Conservation (phyloP, 2,329 filamentous ascomycete genomes). For the Cladosporium sp. region DNA sequence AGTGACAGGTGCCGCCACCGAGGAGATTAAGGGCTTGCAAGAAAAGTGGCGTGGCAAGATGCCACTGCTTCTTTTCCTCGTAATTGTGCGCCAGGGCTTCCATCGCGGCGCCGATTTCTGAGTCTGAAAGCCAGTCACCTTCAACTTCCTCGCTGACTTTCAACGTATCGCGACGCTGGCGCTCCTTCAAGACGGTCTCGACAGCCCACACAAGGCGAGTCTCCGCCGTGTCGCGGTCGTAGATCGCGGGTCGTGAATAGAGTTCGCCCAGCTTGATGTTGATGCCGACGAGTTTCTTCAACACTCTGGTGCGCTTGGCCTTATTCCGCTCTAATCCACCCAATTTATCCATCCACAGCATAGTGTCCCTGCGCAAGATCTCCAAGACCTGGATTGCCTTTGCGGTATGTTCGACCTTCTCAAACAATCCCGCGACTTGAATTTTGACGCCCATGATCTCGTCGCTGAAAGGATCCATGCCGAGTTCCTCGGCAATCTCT, state of each 20-base stretch:
- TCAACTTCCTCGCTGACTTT: conserved; percentile 63
- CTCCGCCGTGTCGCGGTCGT: conserved; percentile 69
- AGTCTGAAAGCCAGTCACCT: conserved; percentile 63
- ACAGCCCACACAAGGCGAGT: conserved; percentile 74
- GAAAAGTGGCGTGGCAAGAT: conserved; percentile 79
- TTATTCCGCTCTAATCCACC: conserved; percentile 38
- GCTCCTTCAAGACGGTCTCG: conserved; percentile 71
- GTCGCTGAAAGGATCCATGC: conserved; percentile 83
- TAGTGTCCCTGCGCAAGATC: conserved; percentile 65
- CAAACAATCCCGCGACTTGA: conserved; percentile 71
- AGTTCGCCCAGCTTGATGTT: conserved; percentile 80
- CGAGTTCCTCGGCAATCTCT: conserved; percentile 63
- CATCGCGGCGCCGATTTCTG: conserved; percentile 68
- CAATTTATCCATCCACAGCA: conserved; percentile 45
- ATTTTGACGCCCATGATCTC: conserved; percentile 88
- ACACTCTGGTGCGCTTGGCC: conserved; percentile 58
- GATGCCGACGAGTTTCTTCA: conserved; percentile 70
- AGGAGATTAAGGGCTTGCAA: conserved; percentile 74
- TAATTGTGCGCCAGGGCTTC: conserved; percentile 79
- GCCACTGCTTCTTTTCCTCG: conserved; percentile 66
- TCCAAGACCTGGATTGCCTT: conserved; percentile 74
- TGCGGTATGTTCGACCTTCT: conserved; percentile 66
- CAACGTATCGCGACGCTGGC: conserved; percentile 54
- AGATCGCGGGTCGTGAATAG: conserved; percentile 71
- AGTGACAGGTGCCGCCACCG: conserved; percentile 63